phyloP scores from a whole-genome alignment of 345 rosid species.

The Salix suchowensis region DNA sequence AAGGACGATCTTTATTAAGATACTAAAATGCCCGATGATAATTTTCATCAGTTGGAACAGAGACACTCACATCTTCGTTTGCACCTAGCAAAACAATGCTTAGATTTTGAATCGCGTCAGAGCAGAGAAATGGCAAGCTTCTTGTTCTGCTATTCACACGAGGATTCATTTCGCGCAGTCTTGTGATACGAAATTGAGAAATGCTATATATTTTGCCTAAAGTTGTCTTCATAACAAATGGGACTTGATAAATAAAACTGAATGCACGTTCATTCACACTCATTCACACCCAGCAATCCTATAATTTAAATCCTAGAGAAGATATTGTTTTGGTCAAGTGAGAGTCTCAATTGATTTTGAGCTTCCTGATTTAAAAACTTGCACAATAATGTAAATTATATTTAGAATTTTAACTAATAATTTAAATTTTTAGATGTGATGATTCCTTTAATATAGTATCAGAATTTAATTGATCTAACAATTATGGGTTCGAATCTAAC shows the following conservation, averaged over 20 bases:
- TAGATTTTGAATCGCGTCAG: neutral
- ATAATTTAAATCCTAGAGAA: neutral
- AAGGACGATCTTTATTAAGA: neutral
- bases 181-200: neutral
- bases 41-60: neutral
- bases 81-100: neutral
- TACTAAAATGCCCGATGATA: neutral
- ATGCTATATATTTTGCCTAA: neutral
- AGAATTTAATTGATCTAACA: too few relatives aligned
- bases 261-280: neutral
- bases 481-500: too few relatives aligned
- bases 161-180: neutral
- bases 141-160: neutral
- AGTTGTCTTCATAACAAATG: neutral
- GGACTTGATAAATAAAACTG: neutral
- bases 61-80: neutral
- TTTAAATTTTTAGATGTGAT: too few relatives aligned
- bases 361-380: too few relatives aligned
- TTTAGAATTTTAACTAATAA: too few relatives aligned
- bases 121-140: neutral
- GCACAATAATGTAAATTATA: too few relatives aligned
- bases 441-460: too few relatives aligned
- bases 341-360: too few relatives aligned
- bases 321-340: too few relatives aligned
- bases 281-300: neutral